phyloP scores from a whole-genome alignment of 2,329 filamentous ascomycete species.

The Podosphaera aphanis region DNA sequence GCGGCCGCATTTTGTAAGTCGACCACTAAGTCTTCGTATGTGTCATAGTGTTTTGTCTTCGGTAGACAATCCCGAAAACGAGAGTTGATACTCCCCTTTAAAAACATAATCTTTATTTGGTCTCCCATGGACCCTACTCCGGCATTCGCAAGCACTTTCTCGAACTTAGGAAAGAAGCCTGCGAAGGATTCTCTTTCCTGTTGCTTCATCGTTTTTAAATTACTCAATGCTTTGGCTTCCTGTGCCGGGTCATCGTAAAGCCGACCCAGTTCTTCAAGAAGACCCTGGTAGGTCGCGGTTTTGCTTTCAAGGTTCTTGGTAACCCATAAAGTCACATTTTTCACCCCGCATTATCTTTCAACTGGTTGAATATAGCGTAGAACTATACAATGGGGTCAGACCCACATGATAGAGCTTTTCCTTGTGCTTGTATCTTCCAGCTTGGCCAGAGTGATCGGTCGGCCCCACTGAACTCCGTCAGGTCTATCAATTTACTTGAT shows the following conservation, averaged over 20 bases:
- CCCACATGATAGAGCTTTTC: neutral
- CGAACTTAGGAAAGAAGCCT: neutral
- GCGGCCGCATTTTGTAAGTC: neutral
- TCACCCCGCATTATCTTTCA: neutral
- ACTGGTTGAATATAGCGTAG: neutral
- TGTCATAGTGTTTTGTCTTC: neutral
- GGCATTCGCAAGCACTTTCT: neutral
- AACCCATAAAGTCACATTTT: neutral
- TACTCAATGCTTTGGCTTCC: neutral
- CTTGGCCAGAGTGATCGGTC: neutral
- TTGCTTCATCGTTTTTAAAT: neutral
- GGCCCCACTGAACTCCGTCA: neutral
- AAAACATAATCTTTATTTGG: neutral
- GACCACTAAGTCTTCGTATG: neutral
- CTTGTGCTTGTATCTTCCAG: neutral
- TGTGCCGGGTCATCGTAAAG: neutral
- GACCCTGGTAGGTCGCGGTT: neutral
- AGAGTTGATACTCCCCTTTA: neutral
- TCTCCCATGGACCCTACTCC: neutral
- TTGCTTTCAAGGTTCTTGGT: neutral
- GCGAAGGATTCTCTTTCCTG: neutral
- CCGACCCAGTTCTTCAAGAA: neutral
- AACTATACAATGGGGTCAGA: neutral
- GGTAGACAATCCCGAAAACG: neutral
- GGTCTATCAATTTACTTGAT: neutral